A percentile compares a stretch with the other conserved stretches of the same genome.
phyloP scores from a whole-genome alignment of 1,284 basidiomycete species.

The Thecaphora frezii region DNA sequence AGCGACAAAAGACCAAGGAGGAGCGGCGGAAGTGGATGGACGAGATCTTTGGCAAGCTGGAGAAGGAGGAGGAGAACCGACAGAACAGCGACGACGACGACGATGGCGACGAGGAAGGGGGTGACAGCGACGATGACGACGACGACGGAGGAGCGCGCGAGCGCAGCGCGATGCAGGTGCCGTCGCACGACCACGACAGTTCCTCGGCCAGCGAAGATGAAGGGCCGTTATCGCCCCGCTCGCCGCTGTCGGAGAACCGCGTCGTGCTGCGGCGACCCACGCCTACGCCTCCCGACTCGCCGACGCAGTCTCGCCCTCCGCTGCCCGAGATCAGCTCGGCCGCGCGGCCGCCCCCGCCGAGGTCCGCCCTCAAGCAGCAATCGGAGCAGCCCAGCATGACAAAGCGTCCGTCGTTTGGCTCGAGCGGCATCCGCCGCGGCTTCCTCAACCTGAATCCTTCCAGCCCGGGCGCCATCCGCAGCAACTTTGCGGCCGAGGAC shows the following conservation, averaged over 20 bases:
- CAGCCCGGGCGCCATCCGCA: constrained; percentile 39
- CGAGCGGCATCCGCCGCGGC: constrained; percentile 34
- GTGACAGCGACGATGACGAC: neutral
- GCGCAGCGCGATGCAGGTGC: constrained; percentile 1
- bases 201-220: constrained; percentile 4
- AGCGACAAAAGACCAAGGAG: constrained; percentile 12
- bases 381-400: constrained; percentile 13
- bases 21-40: constrained; percentile 45
- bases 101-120: neutral
- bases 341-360: constrained; percentile 25
- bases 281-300: constrained; percentile 27
- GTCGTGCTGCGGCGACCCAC: constrained; percentile 29
- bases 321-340: constrained; percentile 33
- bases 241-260: constrained; percentile 14
- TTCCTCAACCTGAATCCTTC: constrained; percentile 43
- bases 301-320: constrained; percentile 1
- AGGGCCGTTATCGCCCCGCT: neutral
- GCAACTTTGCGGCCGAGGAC: constrained; percentile 36
- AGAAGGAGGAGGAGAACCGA: constrained; percentile 37
- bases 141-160: neutral
- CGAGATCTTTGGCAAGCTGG: constrained; percentile 38
- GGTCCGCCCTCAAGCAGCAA: constrained; percentile 25
- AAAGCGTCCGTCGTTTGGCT: constrained; percentile 27
- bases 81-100: constrained; percentile 10
- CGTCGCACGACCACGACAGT: neutral